phyloP scores from a whole-genome alignment of 306 rosid species.

The Cyclanthera cordifolia region DNA sequence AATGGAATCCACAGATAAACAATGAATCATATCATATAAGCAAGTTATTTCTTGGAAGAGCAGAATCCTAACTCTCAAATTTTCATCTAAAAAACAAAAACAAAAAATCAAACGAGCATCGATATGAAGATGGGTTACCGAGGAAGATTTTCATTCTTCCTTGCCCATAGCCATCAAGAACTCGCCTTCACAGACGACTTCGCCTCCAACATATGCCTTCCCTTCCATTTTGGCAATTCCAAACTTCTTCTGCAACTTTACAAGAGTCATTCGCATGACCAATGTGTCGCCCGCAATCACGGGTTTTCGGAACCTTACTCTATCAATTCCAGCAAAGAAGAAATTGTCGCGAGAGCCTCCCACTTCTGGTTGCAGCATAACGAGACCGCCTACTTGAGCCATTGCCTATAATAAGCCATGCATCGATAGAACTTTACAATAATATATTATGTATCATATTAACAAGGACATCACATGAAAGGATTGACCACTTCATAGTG shows the following conservation, averaged over 20 bases:
- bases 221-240: conserved; percentile 78
- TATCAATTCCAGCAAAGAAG: conserved; percentile 92
- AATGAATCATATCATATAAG: too few relatives aligned
- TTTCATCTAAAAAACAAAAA: neutral
- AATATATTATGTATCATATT: neutral
- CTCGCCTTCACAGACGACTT: conserved; percentile 84
- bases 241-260: conserved; percentile 70
- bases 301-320: conserved; percentile 78
- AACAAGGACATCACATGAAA: neutral
- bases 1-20: neutral
- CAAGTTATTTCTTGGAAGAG: neutral
- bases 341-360: conserved; percentile 76
- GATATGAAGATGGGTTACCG: too few relatives aligned
- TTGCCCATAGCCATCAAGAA: conserved; percentile 68
- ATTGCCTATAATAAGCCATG: conserved; percentile 46
- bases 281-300: conserved; percentile 88
- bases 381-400: conserved; percentile 94
- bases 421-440: neutral
- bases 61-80: conserved; percentile 6
- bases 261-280: conserved; percentile 84
- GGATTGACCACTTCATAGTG: too few relatives aligned
- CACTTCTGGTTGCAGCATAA: conserved; percentile 83
- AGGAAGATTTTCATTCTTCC: conserved; percentile 13
- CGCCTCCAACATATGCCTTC: conserved; percentile 87
- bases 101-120: neutral